Percentiles rank a stretch among this genome's conserved stretches.
phyloP scores from a whole-genome alignment of 2,329 filamentous ascomycete genomes.

The Trichoderma endophyticum region DNA sequence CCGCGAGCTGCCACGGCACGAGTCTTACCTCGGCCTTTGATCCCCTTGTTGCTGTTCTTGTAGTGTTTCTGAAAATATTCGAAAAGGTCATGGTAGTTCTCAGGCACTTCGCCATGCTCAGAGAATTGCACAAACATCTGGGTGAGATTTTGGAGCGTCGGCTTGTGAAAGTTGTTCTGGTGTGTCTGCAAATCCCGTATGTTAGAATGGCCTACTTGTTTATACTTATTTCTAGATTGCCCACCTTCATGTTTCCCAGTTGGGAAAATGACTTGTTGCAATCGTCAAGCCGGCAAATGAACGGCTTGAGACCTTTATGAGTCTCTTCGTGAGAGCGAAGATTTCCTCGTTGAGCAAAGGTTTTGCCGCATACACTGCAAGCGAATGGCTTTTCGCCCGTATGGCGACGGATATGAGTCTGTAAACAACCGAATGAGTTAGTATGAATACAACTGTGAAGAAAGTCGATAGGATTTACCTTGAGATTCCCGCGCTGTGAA shows the following conservation, averaged over 20 bases:
- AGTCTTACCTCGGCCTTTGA: conserved; percentile 91
- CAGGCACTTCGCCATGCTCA: conserved; percentile 55
- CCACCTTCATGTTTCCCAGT: conserved; percentile 85
- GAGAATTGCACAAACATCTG: conserved; percentile 64
- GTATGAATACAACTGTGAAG: neutral
- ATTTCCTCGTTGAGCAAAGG: conserved; percentile 82
- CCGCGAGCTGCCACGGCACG: conserved; percentile 54
- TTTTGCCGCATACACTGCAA: conserved; percentile 76
- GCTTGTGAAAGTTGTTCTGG: conserved; percentile 87
- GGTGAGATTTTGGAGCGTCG: conserved; percentile 68
- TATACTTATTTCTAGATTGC: conserved; percentile 43
- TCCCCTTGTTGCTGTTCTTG: conserved; percentile 97
- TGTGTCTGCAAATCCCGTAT: conserved; percentile 58
- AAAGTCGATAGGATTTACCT: conserved; percentile 49
- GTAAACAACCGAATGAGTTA: neutral
- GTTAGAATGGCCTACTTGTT: neutral
- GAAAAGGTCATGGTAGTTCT: conserved; percentile 71
- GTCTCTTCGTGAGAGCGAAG: conserved; percentile 80
- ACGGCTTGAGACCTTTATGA: conserved; percentile 74
- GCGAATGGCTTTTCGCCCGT: conserved; percentile 81
- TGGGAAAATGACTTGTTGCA: conserved; percentile 89
- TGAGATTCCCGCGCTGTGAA: conserved; percentile 86
- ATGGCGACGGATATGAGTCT: conserved; percentile 86
- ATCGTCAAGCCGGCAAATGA: conserved; percentile 74
- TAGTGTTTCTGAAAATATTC: conserved; percentile 85